Conservation (phyloP, 306 rosid genomes). For the Rosa chinensis region DNA sequence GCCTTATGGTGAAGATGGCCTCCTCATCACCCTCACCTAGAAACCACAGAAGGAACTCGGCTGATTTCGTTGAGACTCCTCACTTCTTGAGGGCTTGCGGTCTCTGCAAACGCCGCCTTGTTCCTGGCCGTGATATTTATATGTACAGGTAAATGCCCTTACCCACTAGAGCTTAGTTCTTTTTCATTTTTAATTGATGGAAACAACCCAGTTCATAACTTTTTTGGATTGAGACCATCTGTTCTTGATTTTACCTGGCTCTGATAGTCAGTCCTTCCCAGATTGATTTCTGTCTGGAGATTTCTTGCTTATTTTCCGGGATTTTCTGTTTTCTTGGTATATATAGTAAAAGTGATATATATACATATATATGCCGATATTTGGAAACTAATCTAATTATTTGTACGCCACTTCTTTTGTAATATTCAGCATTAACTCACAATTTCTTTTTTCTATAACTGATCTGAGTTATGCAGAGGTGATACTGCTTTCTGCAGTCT, state of each 20-base stretch:
- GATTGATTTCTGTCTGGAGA: neutral
- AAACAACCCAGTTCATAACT: neutral
- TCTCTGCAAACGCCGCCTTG: conserved; percentile 72
- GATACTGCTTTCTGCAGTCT: conserved; percentile 82
- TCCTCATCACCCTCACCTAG: conserved; percentile 37
- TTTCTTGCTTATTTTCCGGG: neutral
- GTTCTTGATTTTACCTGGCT: neutral
- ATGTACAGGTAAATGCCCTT: conserved; percentile 65
- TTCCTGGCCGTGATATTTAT: conserved; percentile 80
- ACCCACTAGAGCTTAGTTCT: neutral
- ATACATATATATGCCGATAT: neutral
- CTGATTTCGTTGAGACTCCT: conserved; percentile 42
- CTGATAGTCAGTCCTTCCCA: neutral
- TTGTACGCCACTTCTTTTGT: neutral
- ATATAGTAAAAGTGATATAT: neutral
- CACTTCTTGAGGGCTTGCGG: conserved; percentile 69
- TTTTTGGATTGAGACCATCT: neutral
- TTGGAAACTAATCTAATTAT: neutral
- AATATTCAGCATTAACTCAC: neutral
- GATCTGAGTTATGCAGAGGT: conserved; percentile 51
- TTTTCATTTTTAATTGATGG: neutral
- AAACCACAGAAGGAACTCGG: conserved; percentile 39
- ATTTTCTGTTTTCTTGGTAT: neutral
- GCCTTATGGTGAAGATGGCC: conserved; percentile 21
- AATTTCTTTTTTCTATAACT: neutral